phyloP scores from a whole-genome alignment of 306 rosid genomes.

The Macrotyloma uniflorum region DNA sequence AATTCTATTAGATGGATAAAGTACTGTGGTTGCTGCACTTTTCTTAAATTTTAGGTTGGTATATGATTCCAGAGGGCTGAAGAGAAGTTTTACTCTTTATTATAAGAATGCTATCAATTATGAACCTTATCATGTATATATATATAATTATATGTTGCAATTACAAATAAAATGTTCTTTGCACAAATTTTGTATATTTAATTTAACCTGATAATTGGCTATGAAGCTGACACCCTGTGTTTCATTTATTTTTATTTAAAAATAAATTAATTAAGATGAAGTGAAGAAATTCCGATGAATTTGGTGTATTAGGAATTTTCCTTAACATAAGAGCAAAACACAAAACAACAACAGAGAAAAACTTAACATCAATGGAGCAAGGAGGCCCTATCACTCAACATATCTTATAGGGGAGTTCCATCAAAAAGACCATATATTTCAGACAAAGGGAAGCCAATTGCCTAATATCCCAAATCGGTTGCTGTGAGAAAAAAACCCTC shows the following conservation, averaged over 20 bases:
- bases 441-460: no score
- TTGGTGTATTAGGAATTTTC: not conserved
- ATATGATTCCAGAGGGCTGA: not conserved
- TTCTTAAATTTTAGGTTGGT: not conserved
- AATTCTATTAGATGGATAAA: not conserved
- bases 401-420: not conserved
- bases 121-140: not conserved
- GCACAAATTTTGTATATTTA: not conserved
- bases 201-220: not conserved
- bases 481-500: not conserved
- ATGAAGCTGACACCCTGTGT: not conserved
- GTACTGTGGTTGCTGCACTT: not conserved
- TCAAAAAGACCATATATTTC: no score
- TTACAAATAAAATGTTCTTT: not conserved
- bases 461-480: not conserved
- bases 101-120: not conserved
- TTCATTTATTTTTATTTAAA: not conserved
- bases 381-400: not conserved
- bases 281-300: not conserved
- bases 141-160: not conserved
- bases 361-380: not conserved
- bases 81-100: not conserved
- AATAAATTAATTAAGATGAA: not conserved
- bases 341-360: not conserved
- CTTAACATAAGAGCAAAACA: not conserved